Evolutionary conservation across 768 basidiomycete genomes (phyloP).

Genomic region (Trametes cingulata): DNA sequence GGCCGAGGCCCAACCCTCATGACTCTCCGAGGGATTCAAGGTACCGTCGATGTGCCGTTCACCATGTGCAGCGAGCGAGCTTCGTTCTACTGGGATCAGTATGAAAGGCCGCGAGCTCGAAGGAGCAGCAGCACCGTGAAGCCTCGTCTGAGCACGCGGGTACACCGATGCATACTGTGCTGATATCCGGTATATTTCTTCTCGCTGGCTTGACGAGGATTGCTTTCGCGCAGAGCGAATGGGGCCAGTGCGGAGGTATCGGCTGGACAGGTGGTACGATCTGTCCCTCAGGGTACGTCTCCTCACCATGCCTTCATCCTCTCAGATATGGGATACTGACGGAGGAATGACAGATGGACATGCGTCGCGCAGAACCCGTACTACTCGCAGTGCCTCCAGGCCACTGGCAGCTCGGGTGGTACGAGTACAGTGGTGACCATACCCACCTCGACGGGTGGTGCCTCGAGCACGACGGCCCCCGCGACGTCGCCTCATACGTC

Average conservation of each 20-base stretch:
- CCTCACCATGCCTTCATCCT: not conserved
- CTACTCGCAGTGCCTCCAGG: slow-evolving; percentile 46
- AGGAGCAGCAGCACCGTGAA: no score
- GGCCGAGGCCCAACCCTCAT: not conserved
- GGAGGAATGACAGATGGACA: slow-evolving; percentile 18
- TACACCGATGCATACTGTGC: no score
- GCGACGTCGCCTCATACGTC: not conserved
- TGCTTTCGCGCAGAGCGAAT: slow-evolving; percentile 7
- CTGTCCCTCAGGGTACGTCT: slow-evolving; percentile 36
- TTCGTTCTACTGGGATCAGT: no score
- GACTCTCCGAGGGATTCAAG: not conserved
- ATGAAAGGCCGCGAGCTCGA: no score
- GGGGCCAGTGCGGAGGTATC: slow-evolving; percentile 36
- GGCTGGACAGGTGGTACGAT: slow-evolving; percentile 37
- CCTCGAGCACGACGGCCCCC: not conserved
- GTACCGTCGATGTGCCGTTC: not conserved
- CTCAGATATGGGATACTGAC: not conserved
- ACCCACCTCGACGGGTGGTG: no score
- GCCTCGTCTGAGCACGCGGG: no score
- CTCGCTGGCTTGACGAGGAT: no score
- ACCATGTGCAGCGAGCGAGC: not conserved
- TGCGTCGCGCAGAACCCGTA: slow-evolving; percentile 40
- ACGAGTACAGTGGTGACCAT: no score
- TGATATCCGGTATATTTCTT: no score
- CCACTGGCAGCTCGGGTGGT: not conserved